Base-by-base conservation (phyloP, 495 filamentous ascomycete species). In the Hyaloscypha hepaticicola region DNA sequence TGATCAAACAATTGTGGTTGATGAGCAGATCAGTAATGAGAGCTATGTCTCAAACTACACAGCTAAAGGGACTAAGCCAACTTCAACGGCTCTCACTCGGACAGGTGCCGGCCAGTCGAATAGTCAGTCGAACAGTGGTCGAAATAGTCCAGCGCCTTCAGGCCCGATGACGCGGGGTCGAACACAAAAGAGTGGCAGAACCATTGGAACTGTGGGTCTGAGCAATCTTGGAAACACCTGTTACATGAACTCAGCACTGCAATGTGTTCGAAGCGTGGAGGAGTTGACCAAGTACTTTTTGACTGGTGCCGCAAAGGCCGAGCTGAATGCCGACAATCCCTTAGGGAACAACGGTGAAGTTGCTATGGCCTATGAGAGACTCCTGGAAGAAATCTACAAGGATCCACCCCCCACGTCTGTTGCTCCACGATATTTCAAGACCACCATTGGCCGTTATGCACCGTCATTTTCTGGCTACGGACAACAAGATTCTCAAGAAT, bases 181-280 rank as follows among this genome's bases (percentile, higher is more conserved):
- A 55, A 77, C 85, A 2, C 83, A 86, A 63, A 82, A 82, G 62
- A 83, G 82, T 61, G 89, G 87, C 1, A 84, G 88, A 57, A 81
- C 83, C 14, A 76, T 84, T 29, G 93, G 93, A 19, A 88, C 83
- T 28, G 90, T 92, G 50, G 95, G 95, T 29, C 77, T 99, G 52
- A 86, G 83, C 60, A 99, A 99, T 70, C 77, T 98, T 27, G 95
- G 95, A 21, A 99, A 99, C 69, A 97, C 95, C 0, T 99, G 95
- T 77, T 99, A 98, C 75, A 97, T 97, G 92, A 97, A 97, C 76
- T 96, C 95, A 19, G 95, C 96, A 24, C 77, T 97, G 57, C 95
- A 99, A 73, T 98, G 95, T 72, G 82, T 99, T 45, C 85, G 93
- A 34, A 93, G 89, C 66, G 90, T 96, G 2, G 90, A 96, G 66